Evolutionary conservation across 1,139 yeast genomes (phyloP), one percentile per base, ranked within the genome.

Genomic region (Lizanozyma gosingica): DNA sequence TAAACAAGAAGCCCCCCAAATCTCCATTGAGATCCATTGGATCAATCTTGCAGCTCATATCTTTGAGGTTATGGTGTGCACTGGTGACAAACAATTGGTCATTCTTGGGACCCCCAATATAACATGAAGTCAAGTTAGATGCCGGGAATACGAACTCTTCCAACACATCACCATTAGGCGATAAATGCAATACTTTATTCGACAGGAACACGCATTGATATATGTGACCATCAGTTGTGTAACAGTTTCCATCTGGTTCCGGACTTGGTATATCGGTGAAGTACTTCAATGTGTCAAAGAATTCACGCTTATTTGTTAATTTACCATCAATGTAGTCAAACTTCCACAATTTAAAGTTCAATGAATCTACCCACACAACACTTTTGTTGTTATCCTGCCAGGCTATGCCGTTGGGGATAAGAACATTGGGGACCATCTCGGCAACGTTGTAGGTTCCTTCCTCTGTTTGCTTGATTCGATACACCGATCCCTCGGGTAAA

Each of bases 201-300:
- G 82, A 71, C 33, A 79, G 71, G 76, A 83, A 88, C 8, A 85
- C 74, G 0, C 94, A 84, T 2, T 80, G 64, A 63, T 76, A 85
- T 34, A 90, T 57, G 42, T 77, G 70, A n/a, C 81, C 84, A 38
- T 76, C 70, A 8, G 61, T 59, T 39, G 85, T 78, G 47, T 83
- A 63, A 16, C 80, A 69, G 49, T 84, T 68, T 33, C 97, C 97
- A 58, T 90, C 97, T 0, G 97, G 95, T 52, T 78, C 92, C 2
- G 82, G 69, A 27, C 29, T 22, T 22, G 11, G 11, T 43, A 37
- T 15, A 40, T 44, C 15, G 15, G 37, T 8, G 46, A 35, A 15
- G 68, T 44, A 62, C 46, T 39, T 53, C 53, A 43, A 56, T 46
- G 1, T 54, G 59, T 6, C 60, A 56, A 40, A 60, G 60, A 2